Base-by-base conservation (phyloP, 192 early-diverging fungal species). In the Entomortierella lignicola region DNA sequence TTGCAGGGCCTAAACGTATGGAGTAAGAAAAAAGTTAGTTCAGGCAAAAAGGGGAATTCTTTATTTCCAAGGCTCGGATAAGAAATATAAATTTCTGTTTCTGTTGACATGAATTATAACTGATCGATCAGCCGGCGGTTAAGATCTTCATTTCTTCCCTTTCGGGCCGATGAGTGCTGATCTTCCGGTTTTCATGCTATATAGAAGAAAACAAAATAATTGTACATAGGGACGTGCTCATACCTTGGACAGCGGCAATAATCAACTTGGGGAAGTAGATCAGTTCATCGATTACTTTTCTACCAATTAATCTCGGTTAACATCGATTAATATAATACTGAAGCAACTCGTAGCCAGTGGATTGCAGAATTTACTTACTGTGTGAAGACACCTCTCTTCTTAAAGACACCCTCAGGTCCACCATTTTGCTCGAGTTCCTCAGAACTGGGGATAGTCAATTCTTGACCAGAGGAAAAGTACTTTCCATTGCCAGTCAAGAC, bases 181-280 rank as follows among this genome's bases (percentile, higher is more conserved):
- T 10, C 34, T 37, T 37, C 34, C 34, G 34, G 10, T 37, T 7
- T 10, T 7, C 34, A 37, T 10, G 10, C 34, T 42, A 42, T 42
- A 42, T 10, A 42, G 13, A 42, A 42, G 39, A 42, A 42, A 42
- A 42, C 6, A 10, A 42, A 13, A 13, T 42, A 13, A 42, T n/a
- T n/a, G n/a, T 10, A 42, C 13, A 13, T 10, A 42, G 13, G 13
- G 39, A 42, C 13, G 39, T 42, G 6, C 15, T 12, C 31, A 25
- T 82, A 85, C 89, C 92, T 66, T 94, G 91, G 53, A 92, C 82
- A 20, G 88, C 91, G 20, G 84, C 91, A 65, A 94, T 88, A 13
- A 94, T 81, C 12, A 92, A 73, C 55, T 92, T 89, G 32, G 91
- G 92, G 52, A 89, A 92, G 43, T 85, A 75, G 31, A 94, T 89